Evolutionary conservation across 441 rosid genomes (phyloP), one percentile per base, ranked within the genome.

Genomic region (Populus trichocarpa): DNA sequence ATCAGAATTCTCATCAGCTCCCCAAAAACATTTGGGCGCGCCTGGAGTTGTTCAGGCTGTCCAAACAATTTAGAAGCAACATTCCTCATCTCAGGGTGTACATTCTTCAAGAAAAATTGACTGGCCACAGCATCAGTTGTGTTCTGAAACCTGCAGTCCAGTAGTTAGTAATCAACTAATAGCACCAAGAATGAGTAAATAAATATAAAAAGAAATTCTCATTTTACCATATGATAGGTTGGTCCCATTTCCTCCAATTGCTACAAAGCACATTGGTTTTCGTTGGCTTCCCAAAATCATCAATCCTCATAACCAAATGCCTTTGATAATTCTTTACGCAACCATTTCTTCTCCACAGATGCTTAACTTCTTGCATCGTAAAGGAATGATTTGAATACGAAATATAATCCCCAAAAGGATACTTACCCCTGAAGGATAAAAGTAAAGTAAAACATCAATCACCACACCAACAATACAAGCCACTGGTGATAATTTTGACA

Each of bases 51-150:
- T 67, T 89, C 97, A 53, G 87, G 84, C 81, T 78, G 80, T 69
- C 99, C 97, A 83, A 93, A 96, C 69, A 96, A 83, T 78, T 88
- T 88, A 33, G 78, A 81, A 35, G 99, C 98, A 38, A 88, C 92
- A 80, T 74, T 75, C 78, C 97, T 91, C 97, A 96, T 92, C 80
- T 87, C 92, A 2, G 89, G 87, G 83, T 93, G 89, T 64, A 91
- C 84, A 81, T 90, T 96, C 89, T 96, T 96, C 82, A 89, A 82
- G 90, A 94, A 96, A 86, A 96, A 96, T 74, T 96, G 99, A 86
- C 90, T 88, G 50, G 92, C 97, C 84, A 91, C 89, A 64, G 99
- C 98, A 82, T 94, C 97, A 26, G 97, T 92, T 30, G 98, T 92
- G 77, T 90, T 90, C 84, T 91, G 98, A 81, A 93, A 93, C 99